Conservation (phyloP, 257 asterid genomes). For the Plantago major region DNA sequence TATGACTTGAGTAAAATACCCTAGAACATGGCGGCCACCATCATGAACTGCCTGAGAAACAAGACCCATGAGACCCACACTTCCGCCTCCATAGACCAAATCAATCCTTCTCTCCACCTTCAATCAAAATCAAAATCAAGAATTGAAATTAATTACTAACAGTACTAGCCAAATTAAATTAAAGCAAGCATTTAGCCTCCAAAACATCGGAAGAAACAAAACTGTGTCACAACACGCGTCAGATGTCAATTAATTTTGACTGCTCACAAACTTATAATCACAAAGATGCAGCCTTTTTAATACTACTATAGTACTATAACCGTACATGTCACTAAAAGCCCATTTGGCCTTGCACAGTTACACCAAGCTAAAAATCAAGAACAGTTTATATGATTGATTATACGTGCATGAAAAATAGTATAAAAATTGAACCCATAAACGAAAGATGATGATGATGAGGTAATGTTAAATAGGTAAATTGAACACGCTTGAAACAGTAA, state of each 20-base stretch:
- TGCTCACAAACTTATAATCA: constrained; percentile 15
- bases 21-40: constrained; percentile 98
- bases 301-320: no score
- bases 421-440: constrained; percentile 14
- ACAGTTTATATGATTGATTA: constrained; percentile 9
- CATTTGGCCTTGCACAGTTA: neutral
- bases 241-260: no score
- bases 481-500: constrained; percentile 30
- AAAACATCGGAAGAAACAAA: no score
- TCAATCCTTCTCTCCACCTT: constrained; percentile 92
- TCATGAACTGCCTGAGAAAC: constrained; percentile 99
- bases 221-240: no score
- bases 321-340: no score
- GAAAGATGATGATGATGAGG: constrained; percentile 21
- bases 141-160: constrained; percentile 3
- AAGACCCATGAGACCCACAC: constrained; percentile 99
- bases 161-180: no score
- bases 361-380: neutral
- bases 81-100: constrained; percentile 99
- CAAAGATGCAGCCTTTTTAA: neutral
- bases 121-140: constrained; percentile 4
- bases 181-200: no score
- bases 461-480: no score
- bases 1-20: constrained; percentile 33
- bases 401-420: constrained; percentile 38